These are phyloP conservation scores for Solidago caesia DNA, from an alignment of 129 eudicot genomes.

Conservation along the genomic window DNA sequence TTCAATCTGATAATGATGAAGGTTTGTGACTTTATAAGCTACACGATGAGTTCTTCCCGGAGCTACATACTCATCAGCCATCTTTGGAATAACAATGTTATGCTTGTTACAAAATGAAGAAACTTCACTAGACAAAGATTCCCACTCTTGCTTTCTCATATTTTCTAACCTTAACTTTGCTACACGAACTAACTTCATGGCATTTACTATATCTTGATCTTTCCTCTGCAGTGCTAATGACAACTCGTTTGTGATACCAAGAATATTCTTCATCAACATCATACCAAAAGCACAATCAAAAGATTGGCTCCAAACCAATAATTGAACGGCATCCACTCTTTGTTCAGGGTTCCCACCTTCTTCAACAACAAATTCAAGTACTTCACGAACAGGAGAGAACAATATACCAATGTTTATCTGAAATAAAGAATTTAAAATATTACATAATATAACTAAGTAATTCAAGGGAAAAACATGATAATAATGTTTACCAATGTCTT, in stretches of 20 bases:
- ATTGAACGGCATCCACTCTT: background rate
- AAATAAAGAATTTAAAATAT: background rate
- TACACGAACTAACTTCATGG: background rate
- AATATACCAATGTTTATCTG: background rate
- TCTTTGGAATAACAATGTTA: background rate
- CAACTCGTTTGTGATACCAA: background rate
- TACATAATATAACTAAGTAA: no score
- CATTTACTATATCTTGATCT: background rate
- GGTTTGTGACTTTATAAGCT: no score
- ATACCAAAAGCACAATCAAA: background rate
- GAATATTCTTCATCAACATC: background rate
- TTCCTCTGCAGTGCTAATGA: slow-evolving; percentile 5
- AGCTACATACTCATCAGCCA: no score
- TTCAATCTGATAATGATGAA: no score
- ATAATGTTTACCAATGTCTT: background rate
- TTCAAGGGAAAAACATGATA: no score
- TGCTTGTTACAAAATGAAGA: slow-evolving; percentile 3
- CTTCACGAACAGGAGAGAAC: background rate
- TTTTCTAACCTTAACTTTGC: background rate
- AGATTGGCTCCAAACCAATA: background rate
- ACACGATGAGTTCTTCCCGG: no score
- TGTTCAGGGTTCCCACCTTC: background rate
- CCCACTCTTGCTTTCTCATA: background rate
- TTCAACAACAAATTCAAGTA: slow-evolving; percentile 1
- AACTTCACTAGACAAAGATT: background rate